These are phyloP conservation scores for Trichoderma sp. DNA, from an alignment of 2,329 filamentous ascomycete species.

Conservation along the genomic window DNA sequence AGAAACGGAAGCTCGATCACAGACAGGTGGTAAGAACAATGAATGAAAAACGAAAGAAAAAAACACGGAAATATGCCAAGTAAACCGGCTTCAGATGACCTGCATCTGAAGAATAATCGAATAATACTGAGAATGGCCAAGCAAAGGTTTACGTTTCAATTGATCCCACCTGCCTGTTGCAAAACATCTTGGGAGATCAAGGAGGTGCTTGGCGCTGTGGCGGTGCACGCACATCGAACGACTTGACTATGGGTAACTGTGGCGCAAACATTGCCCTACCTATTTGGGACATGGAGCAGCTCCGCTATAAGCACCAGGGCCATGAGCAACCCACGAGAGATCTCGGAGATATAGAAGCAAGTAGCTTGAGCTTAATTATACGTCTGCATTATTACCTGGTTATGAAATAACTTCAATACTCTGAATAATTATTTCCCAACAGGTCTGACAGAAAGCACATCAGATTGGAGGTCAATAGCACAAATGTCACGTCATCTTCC, in stretches of 20 bases:
- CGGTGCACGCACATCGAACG: not conserved
- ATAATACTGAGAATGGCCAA: conserved; percentile 22
- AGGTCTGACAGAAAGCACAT: not conserved
- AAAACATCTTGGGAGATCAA: not conserved
- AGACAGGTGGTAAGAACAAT: not conserved
- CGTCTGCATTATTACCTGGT: not conserved
- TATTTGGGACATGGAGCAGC: not conserved
- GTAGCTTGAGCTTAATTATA: not conserved
- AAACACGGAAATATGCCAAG: not conserved
- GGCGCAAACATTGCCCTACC: not conserved
- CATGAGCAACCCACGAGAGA: not conserved
- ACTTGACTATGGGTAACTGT: not conserved
- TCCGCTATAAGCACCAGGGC: not conserved
- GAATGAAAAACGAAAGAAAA: not conserved
- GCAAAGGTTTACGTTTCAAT: conserved; percentile 24
- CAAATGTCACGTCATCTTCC: conserved; percentile 10
- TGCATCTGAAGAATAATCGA: conserved; percentile 32
- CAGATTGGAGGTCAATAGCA: not conserved
- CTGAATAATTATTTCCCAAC: not conserved
- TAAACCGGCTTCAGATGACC: conserved; percentile 33
- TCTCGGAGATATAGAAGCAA: not conserved
- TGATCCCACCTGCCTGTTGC: not conserved
- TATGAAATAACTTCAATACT: not conserved
- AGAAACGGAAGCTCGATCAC: not conserved
- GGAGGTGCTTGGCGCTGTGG: conserved; percentile 16